Percentiles rank a stretch among this genome's conserved stretches.
phyloP scores from a whole-genome alignment of 73 alveolate species.

The Paramecium tetraurelia region DNA sequence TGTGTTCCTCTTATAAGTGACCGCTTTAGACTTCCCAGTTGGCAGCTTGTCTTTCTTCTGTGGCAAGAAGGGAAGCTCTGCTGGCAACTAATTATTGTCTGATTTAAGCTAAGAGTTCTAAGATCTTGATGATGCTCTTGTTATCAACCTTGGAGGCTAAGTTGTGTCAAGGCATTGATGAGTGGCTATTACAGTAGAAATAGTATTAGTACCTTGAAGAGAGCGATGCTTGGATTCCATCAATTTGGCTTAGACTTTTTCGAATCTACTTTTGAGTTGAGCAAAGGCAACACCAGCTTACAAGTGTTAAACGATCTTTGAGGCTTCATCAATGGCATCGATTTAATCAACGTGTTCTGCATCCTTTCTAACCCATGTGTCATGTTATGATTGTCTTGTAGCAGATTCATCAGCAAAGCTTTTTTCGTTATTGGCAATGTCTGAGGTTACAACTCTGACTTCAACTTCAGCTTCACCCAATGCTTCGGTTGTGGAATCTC shows the following conservation, averaged over 20 bases:
- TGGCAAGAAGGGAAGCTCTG: slow-evolving; percentile 42
- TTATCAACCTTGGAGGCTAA: slow-evolving; percentile 46
- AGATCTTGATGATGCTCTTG: slow-evolving; percentile 41
- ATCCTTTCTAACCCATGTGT: slow-evolving; percentile 3
- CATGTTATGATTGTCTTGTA: slow-evolving; percentile 24
- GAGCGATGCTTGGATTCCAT: slow-evolving; percentile 37
- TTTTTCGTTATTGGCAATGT: slow-evolving; percentile 32
- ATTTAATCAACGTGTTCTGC: slow-evolving; percentile 40
- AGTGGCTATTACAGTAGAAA: neutral
- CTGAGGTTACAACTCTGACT: slow-evolving; percentile 42
- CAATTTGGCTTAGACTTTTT: slow-evolving; percentile 25
- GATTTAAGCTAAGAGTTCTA: slow-evolving; percentile 44
- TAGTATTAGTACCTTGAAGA: neutral
- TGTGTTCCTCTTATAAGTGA: slow-evolving; percentile 50
- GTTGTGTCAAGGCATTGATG: slow-evolving; percentile 33
- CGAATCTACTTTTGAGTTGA: slow-evolving; percentile 45
- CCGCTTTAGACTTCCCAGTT: slow-evolving; percentile 23
- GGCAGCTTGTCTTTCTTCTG: slow-evolving; percentile 44
- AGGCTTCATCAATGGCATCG: slow-evolving; percentile 40
- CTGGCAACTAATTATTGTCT: slow-evolving; percentile 51
- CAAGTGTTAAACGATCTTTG: slow-evolving; percentile 37
- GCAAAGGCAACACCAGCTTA: slow-evolving; percentile 57
- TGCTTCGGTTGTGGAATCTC: slow-evolving; percentile 38
- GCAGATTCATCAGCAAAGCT: neutral
- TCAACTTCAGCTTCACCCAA: slow-evolving; percentile 51